Evolutionary conservation across 2,329 filamentous ascomycete genomes (phyloP), one percentile per base, ranked within the genome.

Genomic region (Onygenales sp.): DNA sequence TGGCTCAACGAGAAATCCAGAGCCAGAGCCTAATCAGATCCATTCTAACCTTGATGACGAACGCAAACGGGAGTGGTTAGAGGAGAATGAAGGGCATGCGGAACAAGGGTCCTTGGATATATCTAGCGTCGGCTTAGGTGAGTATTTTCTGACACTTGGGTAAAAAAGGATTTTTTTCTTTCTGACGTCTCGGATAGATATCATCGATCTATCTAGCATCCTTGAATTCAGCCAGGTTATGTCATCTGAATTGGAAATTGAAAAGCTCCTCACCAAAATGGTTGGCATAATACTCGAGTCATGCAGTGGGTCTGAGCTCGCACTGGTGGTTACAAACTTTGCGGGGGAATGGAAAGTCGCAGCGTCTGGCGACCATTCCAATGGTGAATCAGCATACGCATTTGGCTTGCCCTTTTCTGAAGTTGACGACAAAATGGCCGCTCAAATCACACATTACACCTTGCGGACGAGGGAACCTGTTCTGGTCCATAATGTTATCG

Each of bases 171-270:
- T 42, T 17, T 36, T 5, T n/a, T 51, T 46, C 50, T 36, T 57
- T 31, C 45, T 42, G 6, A 13, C 13, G 9, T 32, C 13, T 42
- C 43, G 31, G 7, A 63, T 78, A 53, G 82, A 85, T 61, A 83
- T 85, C 62, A 78, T 85, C 52, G 82, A 85, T 63, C 63, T 85
- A 13, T 79, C 79, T 2, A 81, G 78, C 42, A 85, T 85, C 45
- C 71, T 85, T 4, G 80, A 84, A 59, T 83, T 81, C 31, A 83
- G 79, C 52, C 82, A 84, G 63, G 74, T 85, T 5, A 76, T 85
- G 58, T 84, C 82, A 6, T 84, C 81, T 11, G 82, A 85, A 60
- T 71, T 85, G 13, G 77, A 83, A 56, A 79, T 85, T 42, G 81
- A 85, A 55, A 79, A 77, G 49, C 71, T 85, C 3, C 70, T 85